Evolutionary conservation across 495 filamentous ascomycete species (phyloP).

Genomic region (Aspergillus saccharolyticus): DNA sequence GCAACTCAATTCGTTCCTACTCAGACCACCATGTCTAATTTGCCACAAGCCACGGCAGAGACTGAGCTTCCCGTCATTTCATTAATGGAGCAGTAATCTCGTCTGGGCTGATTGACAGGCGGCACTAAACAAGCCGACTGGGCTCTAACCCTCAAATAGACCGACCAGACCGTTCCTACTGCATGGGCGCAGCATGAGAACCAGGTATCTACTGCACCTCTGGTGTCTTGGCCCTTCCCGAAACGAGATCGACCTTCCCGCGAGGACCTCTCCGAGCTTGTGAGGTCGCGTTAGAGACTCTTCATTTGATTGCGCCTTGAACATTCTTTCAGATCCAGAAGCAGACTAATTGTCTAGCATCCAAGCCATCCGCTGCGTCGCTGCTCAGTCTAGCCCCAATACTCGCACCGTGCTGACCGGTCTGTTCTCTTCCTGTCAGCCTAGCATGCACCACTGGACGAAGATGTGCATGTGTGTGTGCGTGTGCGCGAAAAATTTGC

Average conservation of each 20-base stretch:
- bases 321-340: neutral
- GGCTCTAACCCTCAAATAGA: neutral
- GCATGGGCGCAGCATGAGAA: neutral
- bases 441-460: neutral
- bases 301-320: neutral
- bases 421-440: neutral
- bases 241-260: neutral
- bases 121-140: neutral
- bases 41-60: slow-evolving; percentile 4
- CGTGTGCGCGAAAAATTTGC: too few species aligned
- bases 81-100: neutral
- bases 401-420: neutral
- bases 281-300: neutral
- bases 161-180: neutral
- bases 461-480: too few species aligned
- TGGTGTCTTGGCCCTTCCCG: neutral
- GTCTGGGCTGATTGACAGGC: neutral
- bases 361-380: neutral
- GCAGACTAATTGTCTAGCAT: neutral
- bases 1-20: slow-evolving; percentile 1
- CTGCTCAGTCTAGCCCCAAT: neutral
- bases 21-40: neutral
- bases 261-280: neutral
- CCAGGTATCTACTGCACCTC: neutral
- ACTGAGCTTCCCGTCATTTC: neutral